Conservation (phyloP, 2,329 filamentous ascomycete species). For the Cladosporium sp. region DNA sequence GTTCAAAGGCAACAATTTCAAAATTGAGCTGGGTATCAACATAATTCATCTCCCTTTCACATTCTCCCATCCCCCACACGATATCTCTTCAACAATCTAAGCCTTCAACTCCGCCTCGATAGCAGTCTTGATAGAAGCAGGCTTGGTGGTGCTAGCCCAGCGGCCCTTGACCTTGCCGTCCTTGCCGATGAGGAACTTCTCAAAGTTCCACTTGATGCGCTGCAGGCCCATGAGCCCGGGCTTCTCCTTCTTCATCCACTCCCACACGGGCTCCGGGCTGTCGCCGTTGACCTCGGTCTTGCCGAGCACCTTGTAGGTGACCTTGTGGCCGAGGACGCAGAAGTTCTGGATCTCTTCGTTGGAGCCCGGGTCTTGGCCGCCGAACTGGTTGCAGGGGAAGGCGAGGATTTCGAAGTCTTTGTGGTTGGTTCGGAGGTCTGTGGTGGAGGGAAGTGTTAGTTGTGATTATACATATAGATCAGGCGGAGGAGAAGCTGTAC, state of each 20-base stretch:
- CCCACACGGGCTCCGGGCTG: constrained; percentile 74
- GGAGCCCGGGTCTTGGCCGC: constrained; percentile 79
- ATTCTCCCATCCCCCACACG: no score
- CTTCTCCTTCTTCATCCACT: constrained; percentile 72
- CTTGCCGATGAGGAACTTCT: constrained; percentile 89
- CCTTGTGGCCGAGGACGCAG: constrained; percentile 93
- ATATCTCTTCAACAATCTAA: constrained; percentile 15
- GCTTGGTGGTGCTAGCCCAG: constrained; percentile 88
- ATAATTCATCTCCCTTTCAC: not conserved
- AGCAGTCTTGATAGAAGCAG: constrained; percentile 72
- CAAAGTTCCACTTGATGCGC: constrained; percentile 98
- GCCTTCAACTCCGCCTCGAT: constrained; percentile 70
- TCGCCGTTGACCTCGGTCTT: constrained; percentile 95
- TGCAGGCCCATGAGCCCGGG: constrained; percentile 85
- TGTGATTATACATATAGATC: not conserved
- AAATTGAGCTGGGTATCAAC: constrained; percentile 15
- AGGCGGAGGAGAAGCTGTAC: not conserved
- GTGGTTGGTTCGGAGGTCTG: constrained; percentile 65
- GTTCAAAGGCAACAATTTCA: not conserved
- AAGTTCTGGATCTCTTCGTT: constrained; percentile 65
- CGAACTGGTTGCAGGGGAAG: constrained; percentile 99
- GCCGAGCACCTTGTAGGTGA: constrained; percentile 84
- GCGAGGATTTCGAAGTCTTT: constrained; percentile 85
- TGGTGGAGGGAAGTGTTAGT: constrained; percentile 5
- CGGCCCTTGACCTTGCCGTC: constrained; percentile 83